Evolutionary conservation across 331 rosid species (phyloP).

Genomic region (Quercus phellos): DNA sequence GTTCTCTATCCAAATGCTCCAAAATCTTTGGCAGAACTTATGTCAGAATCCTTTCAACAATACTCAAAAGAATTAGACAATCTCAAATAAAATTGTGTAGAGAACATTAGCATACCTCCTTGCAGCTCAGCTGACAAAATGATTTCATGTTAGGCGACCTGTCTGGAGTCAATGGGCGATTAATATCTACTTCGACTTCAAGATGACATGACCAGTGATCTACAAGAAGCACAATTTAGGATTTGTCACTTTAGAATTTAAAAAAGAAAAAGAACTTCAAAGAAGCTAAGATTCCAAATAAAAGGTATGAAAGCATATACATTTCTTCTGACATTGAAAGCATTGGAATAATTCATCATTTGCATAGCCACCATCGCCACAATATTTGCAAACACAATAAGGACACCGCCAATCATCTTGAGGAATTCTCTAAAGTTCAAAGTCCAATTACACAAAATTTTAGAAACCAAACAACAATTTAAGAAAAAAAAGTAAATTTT

Average conservation of each 20-base stretch:
- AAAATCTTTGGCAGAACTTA: conserved; percentile 14
- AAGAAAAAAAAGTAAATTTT: background rate
- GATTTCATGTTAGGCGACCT: background rate
- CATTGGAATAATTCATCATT: conserved; percentile 15
- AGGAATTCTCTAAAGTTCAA: conserved; percentile 27
- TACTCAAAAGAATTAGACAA: background rate
- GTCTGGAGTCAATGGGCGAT: background rate
- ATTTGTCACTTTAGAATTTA: background rate
- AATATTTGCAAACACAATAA: conserved; percentile 40
- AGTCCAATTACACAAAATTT: background rate
- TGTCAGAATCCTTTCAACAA: background rate
- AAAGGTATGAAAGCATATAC: conserved; percentile 8
- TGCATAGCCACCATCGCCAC: conserved; percentile 14
- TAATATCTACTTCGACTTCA: background rate
- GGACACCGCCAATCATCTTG: conserved; percentile 35
- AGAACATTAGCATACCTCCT: conserved; percentile 20
- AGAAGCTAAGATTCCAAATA: background rate
- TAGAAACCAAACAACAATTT: background rate
- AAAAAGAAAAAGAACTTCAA: background rate
- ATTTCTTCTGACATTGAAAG: conserved; percentile 27
- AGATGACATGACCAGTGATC: conserved; percentile 36
- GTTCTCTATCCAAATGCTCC: conserved; percentile 14
- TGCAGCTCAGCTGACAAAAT: conserved; percentile 27
- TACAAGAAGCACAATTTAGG: conserved; percentile 4
- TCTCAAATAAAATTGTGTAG: background rate